phyloP scores from a whole-genome alignment of 306 rosid genomes.

The Pachyrhizus erosus region DNA sequence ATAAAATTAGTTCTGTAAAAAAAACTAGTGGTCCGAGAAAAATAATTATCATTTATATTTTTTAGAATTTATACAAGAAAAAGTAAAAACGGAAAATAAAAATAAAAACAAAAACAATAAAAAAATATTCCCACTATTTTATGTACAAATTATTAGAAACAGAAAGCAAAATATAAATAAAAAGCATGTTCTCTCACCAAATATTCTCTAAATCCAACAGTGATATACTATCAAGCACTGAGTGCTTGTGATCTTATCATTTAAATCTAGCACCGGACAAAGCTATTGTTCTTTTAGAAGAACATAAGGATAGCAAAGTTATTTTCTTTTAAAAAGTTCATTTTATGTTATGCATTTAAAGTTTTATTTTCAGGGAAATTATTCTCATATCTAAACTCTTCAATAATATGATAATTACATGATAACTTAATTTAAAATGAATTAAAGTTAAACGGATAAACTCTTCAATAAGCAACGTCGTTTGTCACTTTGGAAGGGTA shows the following conservation, averaged over 20 bases:
- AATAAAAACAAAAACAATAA: neutral
- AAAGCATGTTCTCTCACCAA: neutral
- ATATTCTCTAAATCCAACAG: neutral
- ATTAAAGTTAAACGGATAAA: neutral
- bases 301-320: neutral
- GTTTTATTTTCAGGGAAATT: neutral
- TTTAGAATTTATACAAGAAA: neutral
- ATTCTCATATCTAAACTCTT: neutral
- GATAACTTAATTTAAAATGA: neutral
- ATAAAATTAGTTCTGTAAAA: too few relatives aligned
- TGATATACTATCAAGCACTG: neutral
- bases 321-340: neutral
- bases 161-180: neutral
- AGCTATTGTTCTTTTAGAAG: constrained; percentile 12
- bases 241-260: constrained; percentile 13
- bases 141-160: neutral
- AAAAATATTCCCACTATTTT: neutral
- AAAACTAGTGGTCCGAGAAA: neutral
- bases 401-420: neutral
- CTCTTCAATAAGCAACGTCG: neutral
- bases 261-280: constrained; percentile 15
- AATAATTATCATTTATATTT: neutral
- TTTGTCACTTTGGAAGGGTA: neutral
- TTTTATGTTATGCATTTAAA: neutral
- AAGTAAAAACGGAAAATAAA: neutral